Evolutionary conservation across 2,329 filamentous ascomycete genomes (phyloP), one percentile per base, ranked within the genome.

Genomic region (Pyrenochaeta sp.): DNA sequence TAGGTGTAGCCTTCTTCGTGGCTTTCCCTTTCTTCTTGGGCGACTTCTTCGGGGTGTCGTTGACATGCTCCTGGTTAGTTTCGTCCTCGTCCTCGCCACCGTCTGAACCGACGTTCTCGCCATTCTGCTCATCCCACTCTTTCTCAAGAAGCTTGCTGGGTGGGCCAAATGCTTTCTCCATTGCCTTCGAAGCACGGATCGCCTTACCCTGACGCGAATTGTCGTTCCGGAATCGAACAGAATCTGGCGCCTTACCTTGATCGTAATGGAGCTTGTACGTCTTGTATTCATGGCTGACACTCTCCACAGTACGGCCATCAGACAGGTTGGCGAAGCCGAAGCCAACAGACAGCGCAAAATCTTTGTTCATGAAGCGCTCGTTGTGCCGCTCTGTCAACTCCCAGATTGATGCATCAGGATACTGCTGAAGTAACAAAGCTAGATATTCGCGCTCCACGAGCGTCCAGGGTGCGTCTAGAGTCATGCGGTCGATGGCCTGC

Each of bases 321-420:
- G 61, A 63, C 0, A 65, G n/a, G 4, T 49, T 8, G 1, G 43
- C 48, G 25, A 58, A 60, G 0, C 8, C 19, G n/a, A 70, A 66
- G 3, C 47, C 63, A 2, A 52, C 61, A 1, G 42, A 32, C 12
- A 47, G 45, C 0, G 46, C 52, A 15, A 58, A 62, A 15, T 70
- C 64, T 5, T 59, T 54, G 12, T 25, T 46, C 48, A 58, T 63
- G 56, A 69, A 68, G 5, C 54, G 43, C 15, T 60, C 61, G 27
- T 75, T 76, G 45, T 69, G 68, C 3, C 56, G 63, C 45, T 71
- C 67, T 5, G 72, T 65, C 8, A 68, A 32, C 28, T 73, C 67
- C 45, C 58, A 64, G 22, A 75, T 71, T 0, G 70, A 74, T 2
- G 62, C 61, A 22, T 70, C 42, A 0, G 67, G 67, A 24, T 28